Conservation (phyloP, 2,329 filamentous ascomycete species). For the Incumbomyces delicatus region DNA sequence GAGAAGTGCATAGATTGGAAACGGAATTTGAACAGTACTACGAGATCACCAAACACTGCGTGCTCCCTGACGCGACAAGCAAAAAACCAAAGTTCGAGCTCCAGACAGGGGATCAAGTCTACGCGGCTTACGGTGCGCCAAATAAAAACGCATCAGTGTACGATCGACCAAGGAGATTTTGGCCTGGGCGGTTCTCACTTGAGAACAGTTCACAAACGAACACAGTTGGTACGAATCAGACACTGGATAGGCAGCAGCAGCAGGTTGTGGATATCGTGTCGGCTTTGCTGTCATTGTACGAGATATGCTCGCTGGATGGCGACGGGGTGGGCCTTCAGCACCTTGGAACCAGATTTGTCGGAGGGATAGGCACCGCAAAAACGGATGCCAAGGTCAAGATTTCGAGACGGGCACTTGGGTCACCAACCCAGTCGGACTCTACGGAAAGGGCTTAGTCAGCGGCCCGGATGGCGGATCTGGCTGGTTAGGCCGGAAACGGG, state of each 20-base stretch:
- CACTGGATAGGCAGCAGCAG: constrained; percentile 19
- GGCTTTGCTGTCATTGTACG: constrained; percentile 46
- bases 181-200: constrained; percentile 22
- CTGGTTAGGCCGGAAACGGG: too few relatives aligned
- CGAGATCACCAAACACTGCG: constrained; percentile 29
- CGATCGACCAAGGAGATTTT: constrained; percentile 11
- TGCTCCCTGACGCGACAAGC: constrained; percentile 26
- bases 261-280: constrained; percentile 40
- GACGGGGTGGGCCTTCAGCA: constrained; percentile 35
- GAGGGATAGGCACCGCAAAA: constrained; percentile 41
- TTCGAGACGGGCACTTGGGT: constrained; percentile 26
- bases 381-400: constrained; percentile 47
- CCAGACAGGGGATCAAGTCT: constrained; percentile 33
- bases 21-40: constrained; percentile 35
- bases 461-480: too few relatives aligned
- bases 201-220: constrained; percentile 32
- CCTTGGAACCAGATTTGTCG: constrained; percentile 40
- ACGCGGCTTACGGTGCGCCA: constrained; percentile 36
- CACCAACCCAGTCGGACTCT: too few relatives aligned
- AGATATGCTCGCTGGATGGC: constrained; percentile 36
- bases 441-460: too few relatives aligned
- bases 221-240: constrained; percentile 33
- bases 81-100: constrained; percentile 31
- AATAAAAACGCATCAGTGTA: constrained; percentile 34
- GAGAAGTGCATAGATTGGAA: constrained; percentile 38